Conservation (phyloP, 2,329 filamentous ascomycete genomes). For the Sphaerulina populicola region DNA sequence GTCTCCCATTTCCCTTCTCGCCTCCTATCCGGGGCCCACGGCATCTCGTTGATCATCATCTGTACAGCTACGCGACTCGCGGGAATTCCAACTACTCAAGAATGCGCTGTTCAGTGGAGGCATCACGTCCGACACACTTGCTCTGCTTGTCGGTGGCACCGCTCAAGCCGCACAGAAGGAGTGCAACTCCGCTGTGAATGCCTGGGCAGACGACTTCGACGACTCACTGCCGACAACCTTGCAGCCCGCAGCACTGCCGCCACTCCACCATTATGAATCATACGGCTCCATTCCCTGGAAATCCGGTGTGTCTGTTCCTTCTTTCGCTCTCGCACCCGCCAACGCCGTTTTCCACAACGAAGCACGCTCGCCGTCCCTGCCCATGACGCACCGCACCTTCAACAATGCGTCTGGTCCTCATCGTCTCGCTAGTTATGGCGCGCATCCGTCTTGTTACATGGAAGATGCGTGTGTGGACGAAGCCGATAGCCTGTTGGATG, state of each 20-base stretch:
- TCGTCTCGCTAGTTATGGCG: constrained; percentile 20
- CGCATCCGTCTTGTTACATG: constrained; percentile 16
- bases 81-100: constrained; percentile 48
- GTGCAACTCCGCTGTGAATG: constrained; percentile 1
- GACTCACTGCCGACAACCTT: constrained; percentile 5
- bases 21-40: neutral
- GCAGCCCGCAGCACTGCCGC: neutral
- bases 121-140: constrained; percentile 43
- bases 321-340: constrained; percentile 14
- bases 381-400: constrained; percentile 4
- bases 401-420: constrained; percentile 8
- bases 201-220: constrained; percentile 22
- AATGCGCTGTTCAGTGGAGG: constrained; percentile 45
- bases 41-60: neutral
- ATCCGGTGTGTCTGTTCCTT: constrained; percentile 8
- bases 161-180: constrained; percentile 1
- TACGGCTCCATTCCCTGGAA: constrained; percentile 9
- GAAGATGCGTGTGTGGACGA: constrained; percentile 21
- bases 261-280: neutral
- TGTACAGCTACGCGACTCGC: constrained; percentile 35
- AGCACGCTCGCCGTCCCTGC: neutral
- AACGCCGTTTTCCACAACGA: constrained; percentile 11
- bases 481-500: constrained; percentile 18
- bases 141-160: constrained; percentile 38
- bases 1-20: constrained; percentile 13